Evolutionary conservation across 2,329 filamentous ascomycete species (phyloP).

Genomic region (Alternaria ethzedia): DNA sequence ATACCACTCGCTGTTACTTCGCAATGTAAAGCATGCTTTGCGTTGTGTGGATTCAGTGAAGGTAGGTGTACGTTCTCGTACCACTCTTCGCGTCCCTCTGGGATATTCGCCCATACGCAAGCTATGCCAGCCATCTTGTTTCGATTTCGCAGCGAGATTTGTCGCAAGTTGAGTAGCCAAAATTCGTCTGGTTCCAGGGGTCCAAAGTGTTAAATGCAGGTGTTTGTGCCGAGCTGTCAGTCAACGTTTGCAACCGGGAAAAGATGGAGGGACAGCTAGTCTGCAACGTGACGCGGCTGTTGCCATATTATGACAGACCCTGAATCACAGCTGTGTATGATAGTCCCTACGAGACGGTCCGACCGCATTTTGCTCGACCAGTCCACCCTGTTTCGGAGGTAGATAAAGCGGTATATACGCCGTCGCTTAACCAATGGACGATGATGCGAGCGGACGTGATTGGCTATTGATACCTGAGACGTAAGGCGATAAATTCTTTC

Average conservation of each 20-base stretch:
- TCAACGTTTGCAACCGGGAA: background rate
- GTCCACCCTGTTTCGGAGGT: conserved; percentile 3
- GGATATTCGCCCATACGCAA: conserved; percentile 26
- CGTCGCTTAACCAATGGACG: conserved; percentile 8
- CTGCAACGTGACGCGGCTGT: conserved; percentile 8
- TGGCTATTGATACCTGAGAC: background rate
- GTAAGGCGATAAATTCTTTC: conserved; percentile 7
- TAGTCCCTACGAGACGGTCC: conserved; percentile 7
- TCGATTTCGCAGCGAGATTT: background rate
- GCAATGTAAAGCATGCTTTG: conserved; percentile 18
- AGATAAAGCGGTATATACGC: conserved; percentile 11
- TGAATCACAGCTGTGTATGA: conserved; percentile 4
- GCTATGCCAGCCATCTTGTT: conserved; percentile 25
- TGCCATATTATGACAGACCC: conserved; percentile 2
- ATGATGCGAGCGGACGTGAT: background rate
- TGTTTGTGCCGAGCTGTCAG: background rate
- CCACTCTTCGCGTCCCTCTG: conserved; percentile 15
- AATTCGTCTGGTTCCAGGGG: background rate
- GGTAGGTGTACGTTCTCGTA: conserved; percentile 25
- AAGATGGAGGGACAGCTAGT: background rate
- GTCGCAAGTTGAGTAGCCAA: background rate
- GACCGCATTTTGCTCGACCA: conserved; percentile 7
- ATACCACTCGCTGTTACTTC: conserved; percentile 20
- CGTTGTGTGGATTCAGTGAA: conserved; percentile 1
- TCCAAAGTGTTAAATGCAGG: background rate